Percentiles rank a stretch among this genome's conserved stretches.
Evolutionary conservation across 2,329 filamentous ascomycete genomes (phyloP).

Genomic region (Chaetomiaceae sp.): DNA sequence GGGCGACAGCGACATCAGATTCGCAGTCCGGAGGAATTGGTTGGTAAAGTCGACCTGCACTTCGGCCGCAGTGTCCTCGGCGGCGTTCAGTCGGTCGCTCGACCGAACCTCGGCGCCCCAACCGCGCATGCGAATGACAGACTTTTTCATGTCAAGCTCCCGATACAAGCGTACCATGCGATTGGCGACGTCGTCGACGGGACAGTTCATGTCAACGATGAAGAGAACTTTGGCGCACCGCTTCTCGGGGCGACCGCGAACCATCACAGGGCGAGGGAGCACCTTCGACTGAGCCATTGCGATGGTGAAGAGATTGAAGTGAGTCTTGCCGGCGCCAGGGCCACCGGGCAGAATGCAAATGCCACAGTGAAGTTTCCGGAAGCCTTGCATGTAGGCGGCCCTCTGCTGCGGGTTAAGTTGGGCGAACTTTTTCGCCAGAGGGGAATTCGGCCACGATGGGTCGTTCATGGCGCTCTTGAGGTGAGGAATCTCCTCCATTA

Average conservation of each 20-base stretch:
- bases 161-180: conserved; percentile 6
- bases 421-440: conserved; percentile 7
- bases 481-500: conserved; percentile 9
- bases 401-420: conserved; percentile 8
- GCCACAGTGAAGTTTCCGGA: conserved; percentile 5
- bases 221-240: conserved; percentile 12
- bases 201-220: conserved; percentile 17
- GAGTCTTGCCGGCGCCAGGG: conserved; percentile 16
- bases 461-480: not conserved
- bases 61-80: conserved; percentile 2
- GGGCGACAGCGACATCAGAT: not conserved
- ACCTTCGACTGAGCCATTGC: conserved; percentile 5
- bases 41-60: conserved; percentile 11
- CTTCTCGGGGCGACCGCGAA: not conserved
- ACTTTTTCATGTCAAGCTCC: conserved; percentile 12
- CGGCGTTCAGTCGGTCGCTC: conserved; percentile 7
- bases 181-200: conserved; percentile 15
- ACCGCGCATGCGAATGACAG: conserved; percentile 10
- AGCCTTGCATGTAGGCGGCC: conserved; percentile 10
- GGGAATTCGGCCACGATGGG: not conserved
- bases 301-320: conserved; percentile 14
- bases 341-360: conserved; percentile 15
- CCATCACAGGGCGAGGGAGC: not conserved
- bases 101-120: conserved; percentile 8
- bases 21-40: conserved; percentile 3